A percentile compares a stretch with the other conserved stretches of the same genome.
phyloP scores from a whole-genome alignment of 2,329 filamentous ascomycete species.

The Colletotrichum sojae region DNA sequence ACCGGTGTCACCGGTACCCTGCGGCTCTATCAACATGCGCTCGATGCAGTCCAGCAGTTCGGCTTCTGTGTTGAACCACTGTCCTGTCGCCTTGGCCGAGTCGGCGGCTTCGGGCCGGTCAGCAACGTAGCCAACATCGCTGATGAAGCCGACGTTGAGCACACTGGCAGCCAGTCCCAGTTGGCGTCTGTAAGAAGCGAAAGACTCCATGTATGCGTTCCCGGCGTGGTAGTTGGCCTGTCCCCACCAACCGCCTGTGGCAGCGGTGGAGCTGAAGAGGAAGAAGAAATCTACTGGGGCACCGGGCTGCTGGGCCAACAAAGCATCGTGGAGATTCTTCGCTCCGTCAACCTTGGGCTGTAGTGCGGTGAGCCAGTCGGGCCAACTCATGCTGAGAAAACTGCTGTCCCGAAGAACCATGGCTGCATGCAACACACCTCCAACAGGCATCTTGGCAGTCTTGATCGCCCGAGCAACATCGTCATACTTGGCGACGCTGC shows the following conservation, averaged over 20 bases:
- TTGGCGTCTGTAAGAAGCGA: conserved; percentile 52
- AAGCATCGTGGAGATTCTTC: conserved; percentile 56
- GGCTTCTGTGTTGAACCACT: conserved; percentile 24
- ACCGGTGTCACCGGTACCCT: too few relatives aligned
- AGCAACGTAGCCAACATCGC: conserved; percentile 54
- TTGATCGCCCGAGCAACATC: conserved; percentile 47
- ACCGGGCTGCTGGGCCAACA: conserved; percentile 35
- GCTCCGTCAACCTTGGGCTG: conserved; percentile 58
- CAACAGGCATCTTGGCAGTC: conserved; percentile 47
- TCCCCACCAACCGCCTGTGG: conserved; percentile 50
- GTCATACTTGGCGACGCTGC: conserved; percentile 48
- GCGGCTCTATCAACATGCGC: conserved; percentile 2
- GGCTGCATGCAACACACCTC: conserved; percentile 57
- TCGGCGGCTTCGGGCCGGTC: conserved; percentile 49
- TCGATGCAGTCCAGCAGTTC: conserved; percentile 23
- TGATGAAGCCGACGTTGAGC: conserved; percentile 57
- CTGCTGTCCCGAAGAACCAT: conserved; percentile 50
- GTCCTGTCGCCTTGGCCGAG: conserved; percentile 13
- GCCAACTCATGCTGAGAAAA: conserved; percentile 53
- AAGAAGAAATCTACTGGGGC: conserved; percentile 54
- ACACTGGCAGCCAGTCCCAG: conserved; percentile 54
- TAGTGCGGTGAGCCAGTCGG: conserved; percentile 53
- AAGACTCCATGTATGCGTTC: conserved; percentile 57
- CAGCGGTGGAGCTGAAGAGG: conserved; percentile 51
- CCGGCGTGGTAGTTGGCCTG: conserved; percentile 58